phyloP scores from a whole-genome alignment of 805 yeast genomes.

The Millerago galiae region DNA sequence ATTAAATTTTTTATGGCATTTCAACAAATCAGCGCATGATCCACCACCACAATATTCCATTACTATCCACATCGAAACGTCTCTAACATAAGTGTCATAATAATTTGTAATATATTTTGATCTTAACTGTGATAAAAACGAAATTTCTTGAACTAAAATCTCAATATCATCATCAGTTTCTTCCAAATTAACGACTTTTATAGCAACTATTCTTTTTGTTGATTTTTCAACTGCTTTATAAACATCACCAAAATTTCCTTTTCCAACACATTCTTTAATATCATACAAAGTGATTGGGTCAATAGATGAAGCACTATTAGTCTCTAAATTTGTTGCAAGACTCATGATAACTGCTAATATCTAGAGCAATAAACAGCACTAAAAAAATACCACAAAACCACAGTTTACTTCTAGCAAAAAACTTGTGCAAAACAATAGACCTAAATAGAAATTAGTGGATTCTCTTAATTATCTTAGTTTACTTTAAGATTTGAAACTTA shows the following conservation, averaged over 20 bases:
- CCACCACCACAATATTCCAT: constrained; percentile 98
- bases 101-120: constrained; percentile 61
- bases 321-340: constrained; percentile 4
- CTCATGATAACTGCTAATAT: neutral
- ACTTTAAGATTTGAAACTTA: too few species aligned
- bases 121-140: constrained; percentile 58
- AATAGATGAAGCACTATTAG: neutral
- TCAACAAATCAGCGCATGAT: constrained; percentile 72
- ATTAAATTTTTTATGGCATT: constrained; percentile 42
- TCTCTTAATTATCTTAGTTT: too few species aligned
- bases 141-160: constrained; percentile 69
- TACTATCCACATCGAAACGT: constrained; percentile 73
- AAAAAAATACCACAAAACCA: neutral
- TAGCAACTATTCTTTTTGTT: constrained; percentile 54
- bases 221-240: constrained; percentile 43
- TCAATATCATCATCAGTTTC: constrained; percentile 70
- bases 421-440: too few species aligned
- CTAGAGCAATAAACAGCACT: neutral
- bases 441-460: too few species aligned
- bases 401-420: too few species aligned
- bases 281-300: constrained; percentile 28
- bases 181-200: constrained; percentile 83
- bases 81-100: constrained; percentile 56
- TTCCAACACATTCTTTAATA: constrained; percentile 58
- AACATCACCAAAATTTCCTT: constrained; percentile 86